Evolutionary conservation across 257 asterid genomes (phyloP).

Genomic region (Fraxinus quadrangulata): DNA sequence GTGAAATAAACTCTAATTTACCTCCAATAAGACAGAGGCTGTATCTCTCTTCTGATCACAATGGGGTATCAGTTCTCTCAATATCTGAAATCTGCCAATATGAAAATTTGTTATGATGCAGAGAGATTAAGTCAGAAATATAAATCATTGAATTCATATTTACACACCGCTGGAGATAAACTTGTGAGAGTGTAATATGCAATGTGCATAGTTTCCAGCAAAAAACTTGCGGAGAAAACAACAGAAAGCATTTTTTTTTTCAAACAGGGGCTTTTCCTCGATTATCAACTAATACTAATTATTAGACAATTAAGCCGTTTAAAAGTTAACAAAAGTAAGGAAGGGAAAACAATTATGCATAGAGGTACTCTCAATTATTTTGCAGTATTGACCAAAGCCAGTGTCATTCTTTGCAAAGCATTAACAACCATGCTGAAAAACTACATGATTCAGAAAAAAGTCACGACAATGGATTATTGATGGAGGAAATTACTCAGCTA

Average conservation of each 20-base stretch:
- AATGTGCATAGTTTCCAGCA: background rate
- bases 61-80: slow-evolving; percentile 87
- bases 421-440: background rate
- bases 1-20: slow-evolving; percentile 17
- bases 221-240: background rate
- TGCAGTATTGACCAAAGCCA: background rate
- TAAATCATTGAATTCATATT: background rate
- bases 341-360: background rate
- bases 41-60: slow-evolving; percentile 92
- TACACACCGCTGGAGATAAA: background rate
- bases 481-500: background rate
- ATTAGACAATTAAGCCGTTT: background rate
- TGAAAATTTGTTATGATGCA: slow-evolving; percentile 6
- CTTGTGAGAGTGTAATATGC: background rate
- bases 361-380: background rate
- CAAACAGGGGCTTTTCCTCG: background rate
- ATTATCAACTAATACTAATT: background rate
- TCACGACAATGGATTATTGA: background rate
- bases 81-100: slow-evolving; percentile 66
- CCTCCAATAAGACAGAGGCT: slow-evolving; percentile 89
- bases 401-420: background rate
- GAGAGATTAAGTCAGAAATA: background rate
- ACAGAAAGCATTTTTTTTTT: background rate
- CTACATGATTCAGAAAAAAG: background rate
- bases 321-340: background rate